Evolutionary conservation across 768 basidiomycete genomes (phyloP), one percentile per base, ranked within the genome.

Genomic region (Suillus placidus): DNA sequence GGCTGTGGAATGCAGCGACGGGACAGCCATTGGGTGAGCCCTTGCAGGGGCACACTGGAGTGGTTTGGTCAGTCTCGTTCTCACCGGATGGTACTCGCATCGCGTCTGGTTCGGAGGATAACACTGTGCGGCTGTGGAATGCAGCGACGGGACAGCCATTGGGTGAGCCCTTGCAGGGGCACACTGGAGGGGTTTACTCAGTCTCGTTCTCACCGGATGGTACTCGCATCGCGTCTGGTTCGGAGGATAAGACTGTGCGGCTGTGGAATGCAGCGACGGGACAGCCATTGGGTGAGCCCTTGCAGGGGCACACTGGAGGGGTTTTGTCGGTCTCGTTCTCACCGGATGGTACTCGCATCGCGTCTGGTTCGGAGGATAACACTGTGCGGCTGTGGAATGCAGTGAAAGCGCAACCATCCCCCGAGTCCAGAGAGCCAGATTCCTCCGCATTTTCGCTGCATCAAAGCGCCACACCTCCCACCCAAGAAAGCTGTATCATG

Each of bases 251-350:
- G 4, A 23, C 12, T 23, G 4, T 47, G 47, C 0, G n/a, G n/a
- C 4, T 47, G 6, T 47, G 47, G 47, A 2, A 47, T 47, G 5
- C 0, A 47, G n/a, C 5, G 5, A 47, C n/a, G 5, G n/a, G 47
- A n/a, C 47, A 23, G n/a, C 47, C n/a, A 13, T 47, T 64, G 20
- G 47, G 37, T 62, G 38, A 38, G 6, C 66, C 66, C 6, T 40
- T 63, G 8, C 0, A 60, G 2, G 70, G 71, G 20, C 72, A 72
- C 35, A 64, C 14, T 20, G 55, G 60, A 5, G 18, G 2, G 8
- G 64, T 72, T 32, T 60, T 37, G 1, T 67, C 66, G 7, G 18
- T 74, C 4, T 60, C 66, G 20, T 72, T 73, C 23, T 73, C 73
- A 4, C 60, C 52, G 1, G 43, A n/a, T 10, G 8, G 43, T 20